Conservation (phyloP, 1,139 yeast genomes). For the Hemisphaericaspora xylofermentans region DNA sequence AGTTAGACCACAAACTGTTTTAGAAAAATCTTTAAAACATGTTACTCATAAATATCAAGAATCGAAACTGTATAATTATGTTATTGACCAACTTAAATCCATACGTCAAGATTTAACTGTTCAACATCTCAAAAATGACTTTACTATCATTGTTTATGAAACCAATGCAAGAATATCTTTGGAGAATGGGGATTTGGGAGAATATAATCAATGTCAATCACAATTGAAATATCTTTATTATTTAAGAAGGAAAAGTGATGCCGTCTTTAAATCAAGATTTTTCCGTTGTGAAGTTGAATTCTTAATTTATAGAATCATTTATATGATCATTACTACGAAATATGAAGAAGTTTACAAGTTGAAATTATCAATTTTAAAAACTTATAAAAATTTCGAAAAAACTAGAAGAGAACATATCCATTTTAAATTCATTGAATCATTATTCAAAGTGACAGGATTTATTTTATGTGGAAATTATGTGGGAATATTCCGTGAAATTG, state of each 20-base stretch:
- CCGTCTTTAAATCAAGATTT: conserved; percentile 14
- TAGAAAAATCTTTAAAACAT: conserved; percentile 56
- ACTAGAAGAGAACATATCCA: conserved; percentile 21
- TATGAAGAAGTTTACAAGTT: conserved; percentile 45
- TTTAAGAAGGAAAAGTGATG: conserved; percentile 16
- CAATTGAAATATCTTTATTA: conserved; percentile 67
- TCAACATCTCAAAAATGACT: conserved; percentile 78
- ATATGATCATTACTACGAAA: conserved; percentile 77
- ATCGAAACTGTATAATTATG: conserved; percentile 62
- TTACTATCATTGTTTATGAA: conserved; percentile 79
- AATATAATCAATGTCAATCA: conserved; percentile 92
- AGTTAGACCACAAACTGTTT: conserved; percentile 70
- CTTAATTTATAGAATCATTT: conserved; percentile 71
- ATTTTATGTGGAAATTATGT: conserved; percentile 49
- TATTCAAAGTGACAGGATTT: conserved; percentile 26
- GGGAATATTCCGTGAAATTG: conserved; percentile 46
- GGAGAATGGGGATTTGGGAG: conserved; percentile 82
- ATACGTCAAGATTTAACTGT: conserved; percentile 92
- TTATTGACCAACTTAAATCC: conserved; percentile 88
- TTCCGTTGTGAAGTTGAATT: conserved; percentile 53
- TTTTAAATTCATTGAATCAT: conserved; percentile 21
- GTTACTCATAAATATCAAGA: conserved; percentile 54
- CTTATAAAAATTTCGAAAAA: conserved; percentile 16
- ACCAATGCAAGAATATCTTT: conserved; percentile 86
- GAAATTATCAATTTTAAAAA: conserved; percentile 20